These are phyloP conservation scores for Graphium sp. DNA, from an alignment of 2,329 filamentous ascomycete genomes.

Conservation along the genomic window DNA sequence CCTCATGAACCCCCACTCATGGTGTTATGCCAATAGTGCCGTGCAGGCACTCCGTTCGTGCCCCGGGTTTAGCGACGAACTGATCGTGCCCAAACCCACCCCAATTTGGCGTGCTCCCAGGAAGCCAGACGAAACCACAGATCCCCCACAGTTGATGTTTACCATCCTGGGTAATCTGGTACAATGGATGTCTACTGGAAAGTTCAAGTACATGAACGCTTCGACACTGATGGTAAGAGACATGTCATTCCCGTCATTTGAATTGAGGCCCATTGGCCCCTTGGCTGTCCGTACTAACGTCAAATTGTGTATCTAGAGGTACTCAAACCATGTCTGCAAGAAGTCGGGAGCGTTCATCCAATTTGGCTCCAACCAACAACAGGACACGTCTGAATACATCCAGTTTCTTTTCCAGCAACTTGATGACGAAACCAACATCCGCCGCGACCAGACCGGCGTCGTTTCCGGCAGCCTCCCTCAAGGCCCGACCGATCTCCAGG, in stretches of 20 bases:
- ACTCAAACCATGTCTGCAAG: constrained; percentile 24
- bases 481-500: constrained; percentile 20
- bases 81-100: constrained; percentile 42
- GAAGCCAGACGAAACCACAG: constrained; percentile 38
- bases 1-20: constrained; percentile 63
- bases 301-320: constrained; percentile 30
- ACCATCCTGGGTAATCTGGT: constrained; percentile 42
- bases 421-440: constrained; percentile 67
- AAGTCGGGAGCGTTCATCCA: constrained; percentile 10
- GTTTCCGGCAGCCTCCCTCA: constrained; percentile 3
- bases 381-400: constrained; percentile 85
- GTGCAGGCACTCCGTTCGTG: constrained; percentile 73
- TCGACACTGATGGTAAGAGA: constrained; percentile 38
- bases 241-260: constrained; percentile 1
- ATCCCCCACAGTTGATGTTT: constrained; percentile 40
- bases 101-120: constrained; percentile 48
- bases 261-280: constrained; percentile 3
- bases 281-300: constrained; percentile 7
- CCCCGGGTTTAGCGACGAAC: constrained; percentile 45
- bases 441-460: constrained; percentile 23
- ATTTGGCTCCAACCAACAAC: constrained; percentile 60
- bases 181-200: constrained; percentile 35
- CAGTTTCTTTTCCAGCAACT: constrained; percentile 67
- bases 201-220: constrained; percentile 31
- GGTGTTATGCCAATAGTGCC: constrained; percentile 86